Percentiles rank a stretch among this genome's conserved stretches.
Evolutionary conservation across 2,329 filamentous ascomycete species (phyloP).

Genomic region (Botrytis hyacinthi): DNA sequence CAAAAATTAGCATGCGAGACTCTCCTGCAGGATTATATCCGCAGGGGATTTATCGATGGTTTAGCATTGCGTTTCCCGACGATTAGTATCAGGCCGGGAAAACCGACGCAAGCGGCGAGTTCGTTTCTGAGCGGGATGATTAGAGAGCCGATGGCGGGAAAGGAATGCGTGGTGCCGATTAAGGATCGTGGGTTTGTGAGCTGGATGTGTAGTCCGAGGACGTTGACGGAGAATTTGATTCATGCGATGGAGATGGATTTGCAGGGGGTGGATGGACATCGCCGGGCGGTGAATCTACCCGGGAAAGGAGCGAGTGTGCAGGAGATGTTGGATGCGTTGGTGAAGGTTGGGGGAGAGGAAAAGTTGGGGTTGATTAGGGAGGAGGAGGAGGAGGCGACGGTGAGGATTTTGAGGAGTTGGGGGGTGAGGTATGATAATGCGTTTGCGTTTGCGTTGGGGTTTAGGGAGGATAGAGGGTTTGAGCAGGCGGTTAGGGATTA

Average conservation of each 20-base stretch:
- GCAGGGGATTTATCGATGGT: slow-evolving; percentile 56
- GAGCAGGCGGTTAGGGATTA: slow-evolving; percentile 58
- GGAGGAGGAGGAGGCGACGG: slow-evolving; percentile 52
- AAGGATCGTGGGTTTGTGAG: slow-evolving; percentile 50
- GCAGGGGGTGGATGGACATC: slow-evolving; percentile 40
- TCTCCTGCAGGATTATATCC: slow-evolving; percentile 56
- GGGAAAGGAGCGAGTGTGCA: slow-evolving; percentile 57
- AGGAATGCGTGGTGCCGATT: slow-evolving; percentile 53
- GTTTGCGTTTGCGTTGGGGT: slow-evolving; percentile 50
- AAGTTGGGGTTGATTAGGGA: slow-evolving; percentile 53
- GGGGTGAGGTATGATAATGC: slow-evolving; percentile 55
- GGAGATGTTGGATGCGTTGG: slow-evolving; percentile 59
- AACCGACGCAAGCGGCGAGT: slow-evolving; percentile 58
- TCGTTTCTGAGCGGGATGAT: slow-evolving; percentile 63
- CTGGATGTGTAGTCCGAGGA: slow-evolving; percentile 54
- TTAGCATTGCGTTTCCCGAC: slow-evolving; percentile 58
- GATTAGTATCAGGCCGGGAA: slow-evolving; percentile 58
- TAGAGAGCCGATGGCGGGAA: slow-evolving; percentile 56
- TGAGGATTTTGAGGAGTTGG: slow-evolving; percentile 60
- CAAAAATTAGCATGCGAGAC: slow-evolving; percentile 63
- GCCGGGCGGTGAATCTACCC: slow-evolving; percentile 56
- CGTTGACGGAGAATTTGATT: slow-evolving; percentile 52
- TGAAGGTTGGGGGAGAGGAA: slow-evolving; percentile 54
- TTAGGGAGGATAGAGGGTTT: slow-evolving; percentile 51
- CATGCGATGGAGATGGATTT: slow-evolving; percentile 46